phyloP scores from a whole-genome alignment of 2,329 filamentous ascomycete species.

The Curvularia spicifera region DNA sequence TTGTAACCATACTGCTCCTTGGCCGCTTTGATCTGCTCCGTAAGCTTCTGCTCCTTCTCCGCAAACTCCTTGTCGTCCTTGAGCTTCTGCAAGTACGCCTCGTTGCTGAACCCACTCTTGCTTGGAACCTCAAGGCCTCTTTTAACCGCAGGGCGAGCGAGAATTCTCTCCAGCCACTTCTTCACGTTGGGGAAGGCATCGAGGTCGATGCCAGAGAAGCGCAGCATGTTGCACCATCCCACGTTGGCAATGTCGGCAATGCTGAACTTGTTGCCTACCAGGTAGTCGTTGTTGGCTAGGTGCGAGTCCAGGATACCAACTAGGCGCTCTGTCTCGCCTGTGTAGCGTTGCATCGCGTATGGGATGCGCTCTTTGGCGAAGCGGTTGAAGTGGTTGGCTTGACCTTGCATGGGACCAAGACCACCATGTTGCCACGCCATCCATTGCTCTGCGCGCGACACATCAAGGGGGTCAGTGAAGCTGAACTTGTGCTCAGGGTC shows the following conservation, averaged over 20 bases:
- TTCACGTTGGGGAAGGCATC: constrained; percentile 53
- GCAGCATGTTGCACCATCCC: constrained; percentile 53
- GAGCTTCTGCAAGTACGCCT: constrained; percentile 49
- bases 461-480: constrained; percentile 56
- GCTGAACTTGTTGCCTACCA: constrained; percentile 55
- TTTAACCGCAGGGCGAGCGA: constrained; percentile 52
- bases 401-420: constrained; percentile 53
- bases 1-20: constrained; percentile 57
- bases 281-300: constrained; percentile 51
- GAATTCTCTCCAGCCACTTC: constrained; percentile 54
- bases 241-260: constrained; percentile 57
- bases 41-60: constrained; percentile 53
- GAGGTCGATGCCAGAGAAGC: constrained; percentile 52
- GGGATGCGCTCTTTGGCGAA: constrained; percentile 53
- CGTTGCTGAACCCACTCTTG: constrained; percentile 52
- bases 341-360: constrained; percentile 55
- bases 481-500: constrained; percentile 56
- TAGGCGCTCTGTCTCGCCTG: constrained; percentile 56
- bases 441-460: constrained; percentile 64
- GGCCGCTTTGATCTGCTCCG: constrained; percentile 48
- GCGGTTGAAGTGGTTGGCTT: constrained; percentile 51
- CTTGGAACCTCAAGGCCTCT: constrained; percentile 48
- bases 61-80: constrained; percentile 58
- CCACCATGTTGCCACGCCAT: constrained; percentile 64
- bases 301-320: constrained; percentile 54